A percentile compares a stretch with the other conserved stretches of the same genome.
phyloP scores from a whole-genome alignment of 106 monocot species.

The Phalaenopsis aphrodite region DNA sequence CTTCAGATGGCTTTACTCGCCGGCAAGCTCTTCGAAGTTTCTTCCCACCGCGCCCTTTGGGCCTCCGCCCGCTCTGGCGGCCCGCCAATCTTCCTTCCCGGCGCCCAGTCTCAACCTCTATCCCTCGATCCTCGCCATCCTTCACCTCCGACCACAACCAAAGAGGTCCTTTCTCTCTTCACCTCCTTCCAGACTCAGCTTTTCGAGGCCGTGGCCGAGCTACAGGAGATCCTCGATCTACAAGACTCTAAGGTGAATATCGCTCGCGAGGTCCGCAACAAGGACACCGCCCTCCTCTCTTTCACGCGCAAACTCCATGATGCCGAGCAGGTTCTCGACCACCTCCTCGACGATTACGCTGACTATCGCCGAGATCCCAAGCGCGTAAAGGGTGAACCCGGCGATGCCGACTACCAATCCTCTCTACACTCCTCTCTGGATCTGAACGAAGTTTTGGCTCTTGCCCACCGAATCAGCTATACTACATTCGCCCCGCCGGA shows the following conservation, averaged over 20 bases:
- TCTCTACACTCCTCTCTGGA: conserved; percentile 41
- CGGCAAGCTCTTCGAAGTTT: conserved; percentile 67
- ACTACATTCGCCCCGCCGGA: conserved; percentile 98
- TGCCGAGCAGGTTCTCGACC: conserved; percentile 59
- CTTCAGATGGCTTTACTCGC: conserved; percentile 70
- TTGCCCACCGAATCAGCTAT: conserved; percentile 93
- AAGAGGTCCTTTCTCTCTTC: conserved; percentile 64
- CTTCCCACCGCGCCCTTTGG: conserved; percentile 67
- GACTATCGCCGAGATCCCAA: conserved; percentile 37
- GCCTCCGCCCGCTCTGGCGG: conserved; percentile 51
- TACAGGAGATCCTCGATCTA: conserved; percentile 86
- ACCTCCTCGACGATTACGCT: conserved; percentile 71
- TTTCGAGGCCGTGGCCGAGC: conserved; percentile 75
- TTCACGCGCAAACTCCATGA: conserved; percentile 62
- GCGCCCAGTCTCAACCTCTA: conserved; percentile 10
- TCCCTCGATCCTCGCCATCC: conserved; percentile 11
- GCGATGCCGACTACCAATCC: background rate
- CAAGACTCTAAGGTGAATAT: conserved; percentile 43
- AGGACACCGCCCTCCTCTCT: conserved; percentile 46
- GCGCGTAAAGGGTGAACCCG: conserved; percentile 8
- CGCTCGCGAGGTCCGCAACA: conserved; percentile 32
- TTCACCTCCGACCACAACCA: conserved; percentile 36
- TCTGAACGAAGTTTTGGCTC: conserved; percentile 53
- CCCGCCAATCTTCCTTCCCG: conserved; percentile 44
- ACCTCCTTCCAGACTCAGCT: conserved; percentile 83